A percentile compares a stretch with the other conserved stretches of the same genome.
Evolutionary conservation across 2,329 filamentous ascomycete genomes (phyloP).

Genomic region (Aspergillus pseudonomiae): DNA sequence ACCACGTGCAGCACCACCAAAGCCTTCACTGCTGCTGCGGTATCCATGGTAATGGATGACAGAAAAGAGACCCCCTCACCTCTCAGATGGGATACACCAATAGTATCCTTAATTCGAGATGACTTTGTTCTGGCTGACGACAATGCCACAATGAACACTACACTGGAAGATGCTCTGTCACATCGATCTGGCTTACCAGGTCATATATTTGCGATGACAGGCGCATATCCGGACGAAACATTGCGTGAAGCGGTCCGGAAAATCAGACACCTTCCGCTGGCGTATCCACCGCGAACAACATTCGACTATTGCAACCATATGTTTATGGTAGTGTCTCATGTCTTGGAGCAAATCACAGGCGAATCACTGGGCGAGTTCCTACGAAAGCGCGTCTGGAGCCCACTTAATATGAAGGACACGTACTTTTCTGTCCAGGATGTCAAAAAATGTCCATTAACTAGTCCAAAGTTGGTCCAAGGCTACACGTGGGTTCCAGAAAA

Average conservation of each 20-base stretch:
- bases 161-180: slow-evolving; percentile 39
- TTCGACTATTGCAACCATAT: slow-evolving; percentile 30
- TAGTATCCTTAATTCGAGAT: slow-evolving; percentile 39
- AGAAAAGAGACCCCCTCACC: slow-evolving; percentile 16
- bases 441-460: slow-evolving; percentile 5
- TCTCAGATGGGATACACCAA: slow-evolving; percentile 40
- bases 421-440: slow-evolving; percentile 25
- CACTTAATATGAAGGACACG: slow-evolving; percentile 27
- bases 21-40: slow-evolving; percentile 29
- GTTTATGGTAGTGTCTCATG: slow-evolving; percentile 27
- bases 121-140: slow-evolving; percentile 35
- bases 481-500: slow-evolving; percentile 24
- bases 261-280: slow-evolving; percentile 23
- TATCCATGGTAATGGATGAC: slow-evolving; percentile 26
- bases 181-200: slow-evolving; percentile 36
- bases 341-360: slow-evolving; percentile 19
- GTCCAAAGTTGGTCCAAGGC: slow-evolving; percentile 18
- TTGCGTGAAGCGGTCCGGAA: slow-evolving; percentile 23
- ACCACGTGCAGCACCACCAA: slow-evolving; percentile 32
- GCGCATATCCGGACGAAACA: slow-evolving; percentile 9
- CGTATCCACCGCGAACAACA: slow-evolving; percentile 21
- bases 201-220: slow-evolving; percentile 15
- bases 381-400: slow-evolving; percentile 27
- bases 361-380: slow-evolving; percentile 18
- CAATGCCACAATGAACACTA: slow-evolving; percentile 31